These are phyloP conservation scores for Noccaea bulbosa DNA, from an alignment of 345 rosid genomes.

Conservation along the genomic window DNA sequence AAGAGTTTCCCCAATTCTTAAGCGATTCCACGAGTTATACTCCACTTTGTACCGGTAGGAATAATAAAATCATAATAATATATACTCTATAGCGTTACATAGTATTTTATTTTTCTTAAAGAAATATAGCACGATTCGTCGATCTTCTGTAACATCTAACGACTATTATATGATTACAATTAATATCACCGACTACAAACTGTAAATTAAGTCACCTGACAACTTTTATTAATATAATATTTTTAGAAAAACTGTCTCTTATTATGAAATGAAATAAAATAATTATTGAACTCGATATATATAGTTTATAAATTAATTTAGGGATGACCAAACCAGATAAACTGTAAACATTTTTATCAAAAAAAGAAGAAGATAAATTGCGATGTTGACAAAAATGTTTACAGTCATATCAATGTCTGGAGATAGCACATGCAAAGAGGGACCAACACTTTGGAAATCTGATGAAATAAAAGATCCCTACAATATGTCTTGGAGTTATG, in stretches of 20 bases:
- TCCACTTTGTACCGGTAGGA: not conserved
- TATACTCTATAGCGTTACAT: not conserved
- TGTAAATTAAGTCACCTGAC: conserved; percentile 3
- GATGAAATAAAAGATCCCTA: conserved; percentile 11
- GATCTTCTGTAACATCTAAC: not conserved
- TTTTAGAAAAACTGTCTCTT: too few relatives aligned
- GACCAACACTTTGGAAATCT: conserved; percentile 14
- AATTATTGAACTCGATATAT: too few relatives aligned
- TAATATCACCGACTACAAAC: not conserved
- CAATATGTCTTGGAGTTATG: conserved; percentile 20
- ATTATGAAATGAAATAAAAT: too few relatives aligned
- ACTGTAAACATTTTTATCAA: too few relatives aligned
- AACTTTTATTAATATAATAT: not conserved
- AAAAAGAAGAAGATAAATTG: not conserved
- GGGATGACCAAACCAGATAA: not conserved
- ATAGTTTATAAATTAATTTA: not conserved
- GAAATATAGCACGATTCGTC: not conserved
- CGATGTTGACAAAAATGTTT: not conserved
- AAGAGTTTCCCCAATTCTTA: too few relatives aligned
- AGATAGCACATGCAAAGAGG: conserved; percentile 38
- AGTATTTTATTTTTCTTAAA: not conserved
- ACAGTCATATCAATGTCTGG: conserved; percentile 21
- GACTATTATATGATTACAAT: not conserved
- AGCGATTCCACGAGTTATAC: not conserved
- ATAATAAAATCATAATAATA: not conserved